Evolutionary conservation across 768 basidiomycete genomes (phyloP).

Genomic region (Suillus fuscotomentosus): DNA sequence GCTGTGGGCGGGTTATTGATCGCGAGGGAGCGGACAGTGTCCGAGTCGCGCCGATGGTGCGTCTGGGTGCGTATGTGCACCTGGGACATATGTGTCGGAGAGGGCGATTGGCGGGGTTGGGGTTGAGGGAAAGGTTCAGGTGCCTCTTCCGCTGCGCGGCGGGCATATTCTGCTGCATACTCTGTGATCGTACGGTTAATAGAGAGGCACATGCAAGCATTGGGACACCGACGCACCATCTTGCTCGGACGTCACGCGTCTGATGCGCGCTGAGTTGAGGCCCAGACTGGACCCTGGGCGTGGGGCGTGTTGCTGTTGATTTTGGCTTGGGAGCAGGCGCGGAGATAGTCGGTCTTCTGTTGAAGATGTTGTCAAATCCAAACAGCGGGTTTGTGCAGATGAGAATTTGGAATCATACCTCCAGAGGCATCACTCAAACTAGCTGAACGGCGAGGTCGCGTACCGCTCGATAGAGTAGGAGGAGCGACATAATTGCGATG

Average conservation of each 20-base stretch:
- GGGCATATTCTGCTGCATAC: constrained; percentile 24
- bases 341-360: constrained; percentile 29
- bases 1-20: constrained; percentile 30
- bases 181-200: constrained; percentile 15
- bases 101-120: constrained; percentile 52
- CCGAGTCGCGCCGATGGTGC: constrained; percentile 74
- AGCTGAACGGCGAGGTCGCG: constrained; percentile 72
- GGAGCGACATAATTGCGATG: constrained; percentile 27
- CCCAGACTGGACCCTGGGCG: constrained; percentile 48
- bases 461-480: constrained; percentile 37
- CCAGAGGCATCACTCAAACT: constrained; percentile 65
- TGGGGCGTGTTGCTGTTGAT: constrained; percentile 20
- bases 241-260: constrained; percentile 46
- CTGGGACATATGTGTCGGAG: constrained; percentile 40
- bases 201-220: background rate
- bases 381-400: constrained; percentile 8
- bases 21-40: constrained; percentile 60
- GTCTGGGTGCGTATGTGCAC: constrained; percentile 34
- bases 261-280: constrained; percentile 33
- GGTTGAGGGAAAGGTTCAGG: constrained; percentile 17
- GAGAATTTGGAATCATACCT: constrained; percentile 20
- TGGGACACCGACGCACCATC: constrained; percentile 29
- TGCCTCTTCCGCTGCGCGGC: constrained; percentile 14
- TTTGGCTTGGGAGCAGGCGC: constrained; percentile 18
- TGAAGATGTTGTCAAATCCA: constrained; percentile 23